Conservation (phyloP, 805 yeast species). For the Yueomyces sp. region DNA sequence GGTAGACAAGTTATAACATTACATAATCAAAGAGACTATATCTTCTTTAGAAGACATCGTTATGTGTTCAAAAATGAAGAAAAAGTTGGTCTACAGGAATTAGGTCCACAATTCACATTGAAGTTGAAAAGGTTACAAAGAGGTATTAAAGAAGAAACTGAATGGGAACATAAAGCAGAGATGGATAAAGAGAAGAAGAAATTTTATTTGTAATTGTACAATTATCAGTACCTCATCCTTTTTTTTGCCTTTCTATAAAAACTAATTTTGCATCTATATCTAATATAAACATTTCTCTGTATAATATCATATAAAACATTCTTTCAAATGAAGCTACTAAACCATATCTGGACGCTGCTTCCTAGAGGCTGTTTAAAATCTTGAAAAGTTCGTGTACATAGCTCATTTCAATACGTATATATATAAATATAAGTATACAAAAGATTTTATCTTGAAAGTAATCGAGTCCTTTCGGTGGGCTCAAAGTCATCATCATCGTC, state of each 20-base stretch:
- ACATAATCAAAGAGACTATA: slow-evolving; percentile 92
- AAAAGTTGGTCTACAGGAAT: slow-evolving; percentile 86
- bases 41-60: slow-evolving; percentile 91
- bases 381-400: too few species aligned
- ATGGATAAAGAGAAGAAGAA: slow-evolving; percentile 95
- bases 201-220: slow-evolving; percentile 48
- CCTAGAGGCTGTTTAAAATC: too few species aligned
- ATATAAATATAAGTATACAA: too few species aligned
- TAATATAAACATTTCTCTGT: neutral
- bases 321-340: too few species aligned
- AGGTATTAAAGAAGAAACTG: slow-evolving; percentile 83
- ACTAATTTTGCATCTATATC: neutral
- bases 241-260: neutral
- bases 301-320: neutral
- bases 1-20: slow-evolving; percentile 93
- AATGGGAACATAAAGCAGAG: slow-evolving; percentile 92
- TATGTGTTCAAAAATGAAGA: slow-evolving; percentile 82
- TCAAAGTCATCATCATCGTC: slow-evolving; percentile 2
- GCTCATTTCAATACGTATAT: too few species aligned
- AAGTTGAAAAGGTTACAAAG: slow-evolving; percentile 78
- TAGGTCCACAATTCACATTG: slow-evolving; percentile 94
- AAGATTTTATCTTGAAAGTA: slow-evolving; percentile 1
- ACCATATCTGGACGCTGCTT: too few species aligned
- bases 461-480: slow-evolving; percentile 6
- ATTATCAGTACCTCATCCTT: neutral